These are phyloP conservation scores for Sporothrix variecibatus DNA, from an alignment of 2,329 filamentous ascomycete species.

Conservation along the genomic window DNA sequence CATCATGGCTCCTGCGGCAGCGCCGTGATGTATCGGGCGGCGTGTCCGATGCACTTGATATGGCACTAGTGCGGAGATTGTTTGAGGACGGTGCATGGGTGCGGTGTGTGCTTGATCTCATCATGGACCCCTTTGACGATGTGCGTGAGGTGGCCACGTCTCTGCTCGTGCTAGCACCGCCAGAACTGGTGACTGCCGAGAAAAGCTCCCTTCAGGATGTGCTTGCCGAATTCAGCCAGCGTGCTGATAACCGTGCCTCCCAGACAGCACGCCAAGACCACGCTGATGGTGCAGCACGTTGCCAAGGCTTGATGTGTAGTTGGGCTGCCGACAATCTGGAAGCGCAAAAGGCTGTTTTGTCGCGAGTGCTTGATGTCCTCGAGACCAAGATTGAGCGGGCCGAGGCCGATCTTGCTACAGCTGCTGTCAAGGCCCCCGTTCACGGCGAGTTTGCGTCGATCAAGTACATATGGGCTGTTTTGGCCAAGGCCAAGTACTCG, in stretches of 20 bases:
- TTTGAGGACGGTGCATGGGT: conserved; percentile 53
- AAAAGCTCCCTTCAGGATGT: conserved; percentile 33
- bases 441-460: conserved; percentile 71
- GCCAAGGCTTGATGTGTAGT: conserved; percentile 68
- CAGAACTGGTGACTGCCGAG: conserved; percentile 36
- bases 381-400: conserved; percentile 66
- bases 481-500: conserved; percentile 46
- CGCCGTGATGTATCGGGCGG: conserved; percentile 58
- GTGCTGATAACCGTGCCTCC: conserved; percentile 61
- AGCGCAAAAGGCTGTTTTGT: conserved; percentile 54
- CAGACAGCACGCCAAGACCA: conserved; percentile 84
- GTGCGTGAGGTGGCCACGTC: conserved; percentile 64
- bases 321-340: conserved; percentile 49
- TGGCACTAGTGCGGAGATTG: conserved; percentile 34
- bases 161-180: conserved; percentile 54
- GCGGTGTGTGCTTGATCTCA: conserved; percentile 71
- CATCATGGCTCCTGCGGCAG: conserved; percentile 67
- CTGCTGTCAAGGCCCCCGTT: conserved; percentile 66
- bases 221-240: conserved; percentile 50
- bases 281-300: conserved; percentile 83
- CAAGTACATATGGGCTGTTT: conserved; percentile 59
- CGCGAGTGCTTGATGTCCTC: conserved; percentile 60
- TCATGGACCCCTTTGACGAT: conserved; percentile 92
- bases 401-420: conserved; percentile 63
- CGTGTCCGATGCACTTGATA: conserved; percentile 34